These are phyloP conservation scores for Alternaria sp. DNA, from an alignment of 2,329 filamentous ascomycete genomes.

Conservation along the genomic window DNA sequence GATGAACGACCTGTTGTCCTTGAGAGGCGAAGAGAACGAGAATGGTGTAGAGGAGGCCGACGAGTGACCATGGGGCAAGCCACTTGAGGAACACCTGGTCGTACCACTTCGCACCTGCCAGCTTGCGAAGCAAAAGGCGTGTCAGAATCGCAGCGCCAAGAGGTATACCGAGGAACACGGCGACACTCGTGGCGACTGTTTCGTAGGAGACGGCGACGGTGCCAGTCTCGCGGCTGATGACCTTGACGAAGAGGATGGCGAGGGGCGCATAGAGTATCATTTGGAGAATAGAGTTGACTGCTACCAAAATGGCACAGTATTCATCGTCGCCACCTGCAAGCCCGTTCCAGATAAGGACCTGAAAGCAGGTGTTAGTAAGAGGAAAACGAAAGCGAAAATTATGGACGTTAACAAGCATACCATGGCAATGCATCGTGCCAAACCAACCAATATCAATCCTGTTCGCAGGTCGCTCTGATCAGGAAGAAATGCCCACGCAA, in stretches of 20 bases:
- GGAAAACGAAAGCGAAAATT: conserved; percentile 54
- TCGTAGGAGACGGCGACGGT: conserved; percentile 62
- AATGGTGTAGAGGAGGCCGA: conserved; percentile 84
- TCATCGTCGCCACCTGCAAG: conserved; percentile 76
- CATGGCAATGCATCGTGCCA: conserved; percentile 86
- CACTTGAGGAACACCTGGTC: conserved; percentile 70
- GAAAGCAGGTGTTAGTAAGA: too few relatives aligned
- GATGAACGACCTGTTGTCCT: conserved; percentile 76
- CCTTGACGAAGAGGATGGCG: conserved; percentile 61
- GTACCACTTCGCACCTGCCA: conserved; percentile 68
- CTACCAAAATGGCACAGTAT: conserved; percentile 73
- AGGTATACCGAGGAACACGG: conserved; percentile 78
- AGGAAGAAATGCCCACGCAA: conserved; percentile 64
- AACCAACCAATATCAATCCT: conserved; percentile 77
- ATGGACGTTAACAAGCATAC: conserved; percentile 50
- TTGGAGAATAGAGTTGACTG: conserved; percentile 52
- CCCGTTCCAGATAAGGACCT: conserved; percentile 62
- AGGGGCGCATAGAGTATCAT: conserved; percentile 52
- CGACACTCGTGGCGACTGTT: conserved; percentile 76
- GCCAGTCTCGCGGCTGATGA: conserved; percentile 64
- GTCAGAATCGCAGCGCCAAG: conserved; percentile 78
- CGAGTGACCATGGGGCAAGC: conserved; percentile 74
- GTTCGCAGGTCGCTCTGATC: conserved; percentile 54
- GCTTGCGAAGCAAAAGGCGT: conserved; percentile 66
- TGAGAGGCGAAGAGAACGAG: conserved; percentile 81